These are phyloP conservation scores for Cladosporium phlei DNA, from an alignment of 2,329 filamentous ascomycete genomes.

Conservation along the genomic window DNA sequence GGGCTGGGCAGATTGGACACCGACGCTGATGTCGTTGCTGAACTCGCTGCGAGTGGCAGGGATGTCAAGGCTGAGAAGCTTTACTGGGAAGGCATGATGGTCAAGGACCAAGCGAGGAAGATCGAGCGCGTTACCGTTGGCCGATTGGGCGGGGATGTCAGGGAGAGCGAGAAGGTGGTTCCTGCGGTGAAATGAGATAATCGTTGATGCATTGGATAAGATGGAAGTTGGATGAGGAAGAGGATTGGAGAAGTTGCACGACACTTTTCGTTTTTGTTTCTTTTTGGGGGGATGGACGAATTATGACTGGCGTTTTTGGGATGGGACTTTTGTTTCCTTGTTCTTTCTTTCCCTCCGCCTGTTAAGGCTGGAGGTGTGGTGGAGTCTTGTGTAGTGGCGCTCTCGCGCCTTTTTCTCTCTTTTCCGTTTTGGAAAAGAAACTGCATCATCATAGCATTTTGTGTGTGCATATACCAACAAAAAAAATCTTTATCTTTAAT, in stretches of 20 bases:
- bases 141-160: conserved; percentile 41
- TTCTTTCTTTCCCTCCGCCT: neutral
- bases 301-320: conserved; percentile 1
- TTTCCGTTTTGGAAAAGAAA: neutral
- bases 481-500: no score
- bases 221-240: neutral
- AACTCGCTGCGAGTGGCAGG: no score
- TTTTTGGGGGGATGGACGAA: no score
- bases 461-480: conserved; percentile 4
- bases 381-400: neutral
- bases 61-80: conserved; percentile 31
- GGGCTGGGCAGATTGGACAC: conserved; percentile 55
- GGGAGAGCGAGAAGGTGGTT: conserved; percentile 6
- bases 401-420: neutral
- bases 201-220: no score
- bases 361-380: no score
- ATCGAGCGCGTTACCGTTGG: conserved; percentile 47
- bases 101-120: conserved; percentile 41
- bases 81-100: conserved; percentile 41
- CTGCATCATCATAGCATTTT: conserved; percentile 5
- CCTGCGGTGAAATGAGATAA: neutral
- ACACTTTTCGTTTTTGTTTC: neutral
- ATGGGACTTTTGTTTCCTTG: neutral
- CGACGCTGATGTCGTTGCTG: conserved; percentile 24
- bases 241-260: neutral